Evolutionary conservation across 2,329 filamentous ascomycete genomes (phyloP), one percentile per base, ranked within the genome.

Genomic region (Ophiosphaerella korrae): DNA sequence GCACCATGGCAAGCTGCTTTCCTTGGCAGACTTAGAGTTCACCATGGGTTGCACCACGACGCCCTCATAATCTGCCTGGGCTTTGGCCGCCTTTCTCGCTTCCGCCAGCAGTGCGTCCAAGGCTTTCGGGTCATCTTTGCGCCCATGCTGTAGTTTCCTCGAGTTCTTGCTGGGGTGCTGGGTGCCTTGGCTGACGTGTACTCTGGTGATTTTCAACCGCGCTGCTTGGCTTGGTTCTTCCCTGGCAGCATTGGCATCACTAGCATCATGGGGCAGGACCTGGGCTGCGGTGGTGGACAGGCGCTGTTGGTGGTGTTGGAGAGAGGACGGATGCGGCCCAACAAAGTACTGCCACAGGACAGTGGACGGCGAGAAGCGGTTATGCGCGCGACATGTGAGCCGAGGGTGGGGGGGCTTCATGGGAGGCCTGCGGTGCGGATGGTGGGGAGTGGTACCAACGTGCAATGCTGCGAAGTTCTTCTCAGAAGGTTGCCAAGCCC

Each of bases 301-400:
- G 36, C 58, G 64, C 39, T 52, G 60, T 16, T 56, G 63, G 38
- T 55, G 62, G 36, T 42, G 18, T 21, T 21, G 51, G 37, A 44
- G 40, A 24, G 45, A 34, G 18, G 42, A 44, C 45, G 48, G 45
- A 33, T 44, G 48, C 11, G 64, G 61, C 24, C 55, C 47, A 42
- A 68, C 52, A 45, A 73, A 73, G 33, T 72, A 63, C 53, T 70
- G 69, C 68, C 67, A 73, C 23, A 74, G 58, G 24, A 55, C 63
- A 41, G 58, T 49, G 12, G 70, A 62, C 7, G 67, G 67, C 45
- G 55, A 60, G 50, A 72, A 73, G 41, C 60, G 59, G 40, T 74
- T 68, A 50, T 59, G 58, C 32, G 71, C 66, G 53, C 63, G 61
- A 56, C 72, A 74, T 62, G 61, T 55, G 35, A 62, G 62, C 34